These are phyloP conservation scores for Naegleria fowleri DNA, from an alignment of 208 protist genomes.

Conservation along the genomic window DNA sequence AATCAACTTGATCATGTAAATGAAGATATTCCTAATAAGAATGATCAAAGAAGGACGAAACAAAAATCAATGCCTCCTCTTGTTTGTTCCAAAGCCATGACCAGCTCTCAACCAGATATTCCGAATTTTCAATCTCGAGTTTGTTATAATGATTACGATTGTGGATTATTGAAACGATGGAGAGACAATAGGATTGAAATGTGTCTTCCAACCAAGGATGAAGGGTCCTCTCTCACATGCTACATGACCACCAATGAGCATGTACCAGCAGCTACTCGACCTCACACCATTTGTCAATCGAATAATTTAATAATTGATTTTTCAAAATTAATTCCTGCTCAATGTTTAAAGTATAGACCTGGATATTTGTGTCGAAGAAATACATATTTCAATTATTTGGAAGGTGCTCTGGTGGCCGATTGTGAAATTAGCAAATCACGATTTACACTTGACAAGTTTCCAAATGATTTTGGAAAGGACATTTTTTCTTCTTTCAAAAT, in stretches of 20 bases:
- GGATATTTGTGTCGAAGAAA: not conserved
- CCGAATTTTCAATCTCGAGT: not conserved
- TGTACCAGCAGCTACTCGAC: not conserved
- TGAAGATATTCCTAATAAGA: too few relatives aligned
- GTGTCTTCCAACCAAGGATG: not conserved
- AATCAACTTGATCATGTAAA: too few relatives aligned
- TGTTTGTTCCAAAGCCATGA: too few relatives aligned
- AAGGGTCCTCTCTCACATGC: not conserved
- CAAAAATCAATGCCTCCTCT: too few relatives aligned
- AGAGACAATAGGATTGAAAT: not conserved
- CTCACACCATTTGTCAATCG: not conserved
- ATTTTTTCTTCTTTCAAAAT: not conserved
- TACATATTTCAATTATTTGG: not conserved
- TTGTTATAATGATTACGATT: not conserved
- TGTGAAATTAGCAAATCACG: not conserved
- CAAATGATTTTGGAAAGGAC: conserved; percentile 8
- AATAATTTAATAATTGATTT: not conserved
- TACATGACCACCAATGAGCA: not conserved
- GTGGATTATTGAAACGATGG: not conserved
- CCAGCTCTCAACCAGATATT: too few relatives aligned
- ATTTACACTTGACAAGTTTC: not conserved
- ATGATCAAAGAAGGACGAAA: too few relatives aligned
- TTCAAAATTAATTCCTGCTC: not conserved
- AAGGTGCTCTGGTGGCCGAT: not conserved
- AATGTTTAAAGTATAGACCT: not conserved